phyloP scores from a whole-genome alignment of 495 filamentous ascomycete genomes.

The Hapsidospora chrysogenum region DNA sequence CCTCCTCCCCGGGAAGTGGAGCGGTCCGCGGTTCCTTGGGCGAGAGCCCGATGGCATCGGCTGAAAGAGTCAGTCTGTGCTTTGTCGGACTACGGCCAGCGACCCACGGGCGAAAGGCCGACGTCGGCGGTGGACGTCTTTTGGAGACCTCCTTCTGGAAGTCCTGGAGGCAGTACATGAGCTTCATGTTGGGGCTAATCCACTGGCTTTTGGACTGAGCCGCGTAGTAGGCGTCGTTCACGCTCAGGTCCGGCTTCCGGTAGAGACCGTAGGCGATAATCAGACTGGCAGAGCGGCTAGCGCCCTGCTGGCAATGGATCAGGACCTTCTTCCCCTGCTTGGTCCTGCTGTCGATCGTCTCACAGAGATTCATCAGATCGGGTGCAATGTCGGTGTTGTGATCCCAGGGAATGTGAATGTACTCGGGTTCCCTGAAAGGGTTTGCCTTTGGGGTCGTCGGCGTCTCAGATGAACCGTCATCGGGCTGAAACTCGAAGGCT shows the following conservation, averaged over 20 bases:
- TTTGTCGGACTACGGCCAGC: conserved; percentile 22
- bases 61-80: conserved; percentile 34
- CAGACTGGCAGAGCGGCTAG: conserved; percentile 88
- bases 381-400: conserved; percentile 92
- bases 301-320: conserved; percentile 90
- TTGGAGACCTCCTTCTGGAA: conserved; percentile 56
- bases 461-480: conserved; percentile 19
- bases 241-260: conserved; percentile 69
- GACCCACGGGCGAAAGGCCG: conserved; percentile 28
- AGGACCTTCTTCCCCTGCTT: conserved; percentile 72
- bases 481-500: conserved; percentile 42
- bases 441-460: conserved; percentile 42
- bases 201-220: conserved; percentile 83
- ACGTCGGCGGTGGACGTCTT: conserved; percentile 20
- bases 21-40: conserved; percentile 32
- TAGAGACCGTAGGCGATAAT: conserved; percentile 94
- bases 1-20: conserved; percentile 27
- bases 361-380: conserved; percentile 70
- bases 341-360: conserved; percentile 67
- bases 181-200: conserved; percentile 96
- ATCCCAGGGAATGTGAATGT: conserved; percentile 93
- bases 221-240: conserved; percentile 83
- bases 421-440: conserved; percentile 53
- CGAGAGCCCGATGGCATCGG: conserved; percentile 25
- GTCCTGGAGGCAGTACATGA: conserved; percentile 94